phyloP scores from a whole-genome alignment of 2,329 filamentous ascomycete species.

The Alternaria ethzedia region DNA sequence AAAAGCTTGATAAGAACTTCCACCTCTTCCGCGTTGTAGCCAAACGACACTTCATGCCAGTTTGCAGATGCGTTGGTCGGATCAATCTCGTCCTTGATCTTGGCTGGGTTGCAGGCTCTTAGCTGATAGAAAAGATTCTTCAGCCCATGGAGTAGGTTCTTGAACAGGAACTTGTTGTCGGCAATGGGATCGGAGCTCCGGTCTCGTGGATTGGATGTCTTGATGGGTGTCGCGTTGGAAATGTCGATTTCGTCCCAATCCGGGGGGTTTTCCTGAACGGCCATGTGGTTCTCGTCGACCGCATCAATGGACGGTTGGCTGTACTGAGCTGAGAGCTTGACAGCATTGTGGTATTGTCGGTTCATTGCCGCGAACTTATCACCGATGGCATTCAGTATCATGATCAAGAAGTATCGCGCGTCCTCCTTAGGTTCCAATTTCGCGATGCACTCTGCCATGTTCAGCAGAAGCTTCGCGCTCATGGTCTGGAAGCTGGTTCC shows the following conservation, averaged over 20 bases:
- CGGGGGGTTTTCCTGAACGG: constrained; percentile 78
- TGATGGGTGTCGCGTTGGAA: constrained; percentile 94
- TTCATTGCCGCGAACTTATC: constrained; percentile 99
- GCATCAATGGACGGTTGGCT: constrained; percentile 69
- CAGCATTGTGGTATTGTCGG: constrained; percentile 89
- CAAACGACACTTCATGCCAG: constrained; percentile 94
- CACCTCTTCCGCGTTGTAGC: constrained; percentile 96
- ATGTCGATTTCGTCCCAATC: constrained; percentile 99
- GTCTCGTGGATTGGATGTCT: constrained; percentile 89
- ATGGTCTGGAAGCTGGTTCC: constrained; percentile 99
- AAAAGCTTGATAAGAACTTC: constrained; percentile 96
- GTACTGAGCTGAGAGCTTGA: constrained; percentile 85
- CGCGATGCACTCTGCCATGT: constrained; percentile 98
- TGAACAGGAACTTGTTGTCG: constrained; percentile 98
- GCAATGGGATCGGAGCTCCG: constrained; percentile 86
- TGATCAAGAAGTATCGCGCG: constrained; percentile 92
- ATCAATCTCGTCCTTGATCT: constrained; percentile 68
- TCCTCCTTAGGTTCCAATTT: constrained; percentile 93
- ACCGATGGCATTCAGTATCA: constrained; percentile 96
- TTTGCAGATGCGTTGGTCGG: constrained; percentile 79
- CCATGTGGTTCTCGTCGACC: constrained; percentile 78
- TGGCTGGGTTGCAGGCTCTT: constrained; percentile 79
- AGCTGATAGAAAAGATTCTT: constrained; percentile 98
- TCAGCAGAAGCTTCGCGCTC: constrained; percentile 95
- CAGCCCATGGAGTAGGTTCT: constrained; percentile 91